Conservation (phyloP, 2,329 filamentous ascomycete genomes). For the Ophiostoma sp. region DNA sequence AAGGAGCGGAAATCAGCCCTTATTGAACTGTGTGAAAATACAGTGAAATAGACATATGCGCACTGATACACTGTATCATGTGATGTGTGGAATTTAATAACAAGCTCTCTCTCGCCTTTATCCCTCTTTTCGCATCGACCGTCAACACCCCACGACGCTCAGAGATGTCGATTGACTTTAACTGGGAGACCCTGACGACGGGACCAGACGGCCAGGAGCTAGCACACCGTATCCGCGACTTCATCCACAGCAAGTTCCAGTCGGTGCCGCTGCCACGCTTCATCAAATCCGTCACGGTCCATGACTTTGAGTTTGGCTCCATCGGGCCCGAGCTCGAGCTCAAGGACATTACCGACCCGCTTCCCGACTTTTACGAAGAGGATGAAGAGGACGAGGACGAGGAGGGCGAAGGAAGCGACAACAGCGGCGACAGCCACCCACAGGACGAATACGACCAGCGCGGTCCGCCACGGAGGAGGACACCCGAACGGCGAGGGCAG, state of each 20-base stretch:
- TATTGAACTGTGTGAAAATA: too few species aligned
- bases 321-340: conserved; percentile 81
- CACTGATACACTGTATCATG: too few species aligned
- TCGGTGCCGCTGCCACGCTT: conserved; percentile 85
- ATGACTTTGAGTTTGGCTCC: conserved; percentile 86
- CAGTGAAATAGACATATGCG: too few species aligned
- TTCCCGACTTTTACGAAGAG: conserved; percentile 93
- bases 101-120: neutral
- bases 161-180: conserved; percentile 94
- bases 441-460: conserved; percentile 28
- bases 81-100: too few species aligned
- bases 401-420: conserved; percentile 31
- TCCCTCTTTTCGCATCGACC: neutral
- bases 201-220: conserved; percentile 82
- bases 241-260: conserved; percentile 95
- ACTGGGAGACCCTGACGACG: conserved; percentile 88
- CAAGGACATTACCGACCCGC: conserved; percentile 93
- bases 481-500: conserved; percentile 23
- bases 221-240: conserved; percentile 79
- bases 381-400: conserved; percentile 44
- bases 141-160: neutral
- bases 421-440: conserved; percentile 29
- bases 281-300: conserved; percentile 92
- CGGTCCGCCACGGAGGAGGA: conserved; percentile 30
- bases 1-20: too few species aligned